Evolutionary conservation across 345 rosid species (phyloP), one percentile per base, ranked within the genome.

Genomic region (Melaleuca alternifolia): DNA sequence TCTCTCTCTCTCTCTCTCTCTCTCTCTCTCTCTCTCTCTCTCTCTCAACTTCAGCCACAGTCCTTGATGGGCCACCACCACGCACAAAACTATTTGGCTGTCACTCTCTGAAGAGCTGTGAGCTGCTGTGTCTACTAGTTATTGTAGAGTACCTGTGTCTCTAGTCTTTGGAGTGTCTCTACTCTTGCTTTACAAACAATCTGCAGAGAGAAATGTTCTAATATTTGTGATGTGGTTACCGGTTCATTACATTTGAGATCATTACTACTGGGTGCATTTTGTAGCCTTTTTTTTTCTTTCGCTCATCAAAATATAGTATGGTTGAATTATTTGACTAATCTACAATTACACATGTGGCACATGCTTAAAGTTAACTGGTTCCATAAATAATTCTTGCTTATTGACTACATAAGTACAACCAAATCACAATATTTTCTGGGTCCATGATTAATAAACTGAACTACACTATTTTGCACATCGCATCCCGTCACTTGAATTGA

Each of bases 11-110:
- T 85, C 65, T 44, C 84, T 46, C 24, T 6, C 56, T 56, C 46
- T 24, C 79, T 7, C 62, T 82, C 84, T 85, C 65, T 44, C 84
- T 86, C 87, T 33, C 54, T 53, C 51, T 41, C 86, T 56, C 82
- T 83, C 84, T 88, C 87, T 84, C 87, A 88, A 89, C 83, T 86
- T 86, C 91, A 84, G 89, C 86, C 89, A 87, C 84, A 84, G 89
- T 87, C 85, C 83, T 56, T 51, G 51, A 54, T 85, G 88, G 91
- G 84, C 87, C 90, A 71, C 59, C 65, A 6, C 33, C 88, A 84
- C 84, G 51, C 83, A 87, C 86, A 44, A 71, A 13, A 20, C 48
- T 37, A 18, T 37, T 83, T 83, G 26, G 84, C 54, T 82, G 53
- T 82, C 84, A 20, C 85, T 51, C 56, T 83, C 85, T 51, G 81